These are phyloP conservation scores for Candida peoriensis DNA, from an alignment of 805 yeast genomes.

Conservation along the genomic window DNA sequence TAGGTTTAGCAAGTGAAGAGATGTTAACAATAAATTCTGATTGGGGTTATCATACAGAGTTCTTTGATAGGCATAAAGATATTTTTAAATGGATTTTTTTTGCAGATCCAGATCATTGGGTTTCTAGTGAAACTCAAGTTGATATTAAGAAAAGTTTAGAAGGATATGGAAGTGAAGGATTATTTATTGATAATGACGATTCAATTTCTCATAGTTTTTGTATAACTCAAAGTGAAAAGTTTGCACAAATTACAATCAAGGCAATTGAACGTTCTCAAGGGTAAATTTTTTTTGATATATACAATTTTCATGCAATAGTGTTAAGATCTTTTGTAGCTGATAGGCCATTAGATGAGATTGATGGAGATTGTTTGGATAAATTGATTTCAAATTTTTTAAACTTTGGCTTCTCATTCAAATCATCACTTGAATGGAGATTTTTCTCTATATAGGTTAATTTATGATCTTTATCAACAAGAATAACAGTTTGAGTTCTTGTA, in stretches of 20 bases:
- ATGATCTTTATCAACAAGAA: conserved; percentile 50
- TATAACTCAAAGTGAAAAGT: conserved; percentile 42
- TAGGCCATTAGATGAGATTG: too few species aligned
- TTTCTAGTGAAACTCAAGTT: conserved; percentile 44
- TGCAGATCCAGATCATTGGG: conserved; percentile 65
- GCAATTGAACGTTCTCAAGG: too few species aligned
- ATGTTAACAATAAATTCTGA: conserved; percentile 47
- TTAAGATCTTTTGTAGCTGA: too few species aligned
- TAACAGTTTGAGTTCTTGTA: conserved; percentile 81
- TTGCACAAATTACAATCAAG: conserved; percentile 38
- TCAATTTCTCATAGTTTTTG: conserved; percentile 57
- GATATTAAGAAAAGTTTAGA: conserved; percentile 34
- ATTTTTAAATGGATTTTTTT: conserved; percentile 48
- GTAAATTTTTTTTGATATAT: too few species aligned
- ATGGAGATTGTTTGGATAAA: conserved; percentile 6
- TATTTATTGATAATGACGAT: conserved; percentile 30
- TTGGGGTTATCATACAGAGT: conserved; percentile 45
- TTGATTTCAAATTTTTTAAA: conserved; percentile 22
- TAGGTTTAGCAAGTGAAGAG: conserved; percentile 56
- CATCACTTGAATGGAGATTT: conserved; percentile 49
- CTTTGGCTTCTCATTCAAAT: conserved; percentile 22
- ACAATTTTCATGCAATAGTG: too few species aligned
- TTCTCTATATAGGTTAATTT: conserved; percentile 56
- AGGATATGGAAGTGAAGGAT: conserved; percentile 22
- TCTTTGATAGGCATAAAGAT: conserved; percentile 24